phyloP scores from a whole-genome alignment of 352 stramenopile species.

The Globisporangium irregulare region DNA sequence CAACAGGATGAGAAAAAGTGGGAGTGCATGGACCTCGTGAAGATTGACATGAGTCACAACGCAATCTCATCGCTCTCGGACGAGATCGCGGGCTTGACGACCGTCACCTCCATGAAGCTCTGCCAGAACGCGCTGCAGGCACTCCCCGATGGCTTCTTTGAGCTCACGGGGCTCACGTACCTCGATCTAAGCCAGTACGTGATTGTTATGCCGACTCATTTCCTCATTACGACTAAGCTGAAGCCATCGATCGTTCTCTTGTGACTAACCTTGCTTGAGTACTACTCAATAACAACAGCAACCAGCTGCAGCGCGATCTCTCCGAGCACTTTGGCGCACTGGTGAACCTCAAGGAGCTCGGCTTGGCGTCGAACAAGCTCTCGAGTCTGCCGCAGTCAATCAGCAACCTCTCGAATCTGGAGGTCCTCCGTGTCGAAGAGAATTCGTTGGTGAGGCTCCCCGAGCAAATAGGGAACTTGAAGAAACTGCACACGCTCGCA shows the following conservation, averaged over 20 bases:
- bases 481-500: slow-evolving; percentile 56
- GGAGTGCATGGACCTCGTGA: slow-evolving; percentile 80
- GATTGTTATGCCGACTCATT: not conserved
- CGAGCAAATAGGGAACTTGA: slow-evolving; percentile 44
- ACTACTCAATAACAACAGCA: slow-evolving; percentile 30
- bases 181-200: slow-evolving; percentile 76
- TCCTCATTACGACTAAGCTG: not conserved
- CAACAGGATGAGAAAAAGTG: slow-evolving; percentile 76
- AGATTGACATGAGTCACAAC: slow-evolving; percentile 83
- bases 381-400: slow-evolving; percentile 52
- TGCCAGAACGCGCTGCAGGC: slow-evolving; percentile 59
- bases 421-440: slow-evolving; percentile 60
- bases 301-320: slow-evolving; percentile 53
- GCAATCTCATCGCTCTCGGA: slow-evolving; percentile 49
- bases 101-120: slow-evolving; percentile 64
- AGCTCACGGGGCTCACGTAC: slow-evolving; percentile 52
- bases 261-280: not conserved
- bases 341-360: slow-evolving; percentile 58
- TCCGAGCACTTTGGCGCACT: slow-evolving; percentile 50
- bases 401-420: slow-evolving; percentile 38
- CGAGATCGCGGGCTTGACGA: slow-evolving; percentile 48
- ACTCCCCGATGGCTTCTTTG: slow-evolving; percentile 65
- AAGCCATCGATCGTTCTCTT: not conserved
- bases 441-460: slow-evolving; percentile 54
- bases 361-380: slow-evolving; percentile 61